Evolutionary conservation across 208 protist species (phyloP).

Genomic region (Leishmania aethiopica): DNA sequence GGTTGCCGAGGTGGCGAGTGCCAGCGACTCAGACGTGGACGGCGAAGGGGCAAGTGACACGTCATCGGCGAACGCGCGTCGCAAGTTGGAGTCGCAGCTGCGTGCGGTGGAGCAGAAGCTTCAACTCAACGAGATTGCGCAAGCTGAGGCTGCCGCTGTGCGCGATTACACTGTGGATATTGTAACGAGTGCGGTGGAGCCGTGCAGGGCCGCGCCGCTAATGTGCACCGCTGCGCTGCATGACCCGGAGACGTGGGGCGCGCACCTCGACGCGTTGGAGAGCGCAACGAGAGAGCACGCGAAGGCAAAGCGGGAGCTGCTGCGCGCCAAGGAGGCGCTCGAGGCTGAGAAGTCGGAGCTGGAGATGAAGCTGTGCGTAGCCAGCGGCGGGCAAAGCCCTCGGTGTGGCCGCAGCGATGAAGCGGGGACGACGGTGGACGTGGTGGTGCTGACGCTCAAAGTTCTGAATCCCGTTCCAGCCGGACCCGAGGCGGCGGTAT

Average conservation of each 20-base stretch:
- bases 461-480: slow-evolving; percentile 24
- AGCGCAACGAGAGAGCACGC: slow-evolving; percentile 10
- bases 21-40: slow-evolving; percentile 21
- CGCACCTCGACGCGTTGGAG: slow-evolving; percentile 24
- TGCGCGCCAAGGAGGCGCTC: slow-evolving; percentile 9
- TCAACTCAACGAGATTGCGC: slow-evolving; percentile 21
- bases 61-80: slow-evolving; percentile 15
- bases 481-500: slow-evolving; percentile 22
- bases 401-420: neutral
- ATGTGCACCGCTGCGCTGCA: slow-evolving; percentile 10
- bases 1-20: slow-evolving; percentile 15
- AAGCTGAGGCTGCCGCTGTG: slow-evolving; percentile 13
- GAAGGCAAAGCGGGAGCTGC: slow-evolving; percentile 12
- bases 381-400: neutral
- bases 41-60: neutral
- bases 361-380: slow-evolving; percentile 4
- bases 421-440: neutral
- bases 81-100: slow-evolving; percentile 26
- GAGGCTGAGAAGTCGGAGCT: slow-evolving; percentile 12
- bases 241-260: slow-evolving; percentile 19
- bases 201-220: slow-evolving; percentile 1
- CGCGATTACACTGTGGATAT: slow-evolving; percentile 16
- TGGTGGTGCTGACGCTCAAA: slow-evolving; percentile 31
- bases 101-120: slow-evolving; percentile 15
- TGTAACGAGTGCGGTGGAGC: slow-evolving; percentile 9